These are phyloP conservation scores for Eudorina sp. DNA, from an alignment of 139 green algal genomes.

Conservation along the genomic window DNA sequence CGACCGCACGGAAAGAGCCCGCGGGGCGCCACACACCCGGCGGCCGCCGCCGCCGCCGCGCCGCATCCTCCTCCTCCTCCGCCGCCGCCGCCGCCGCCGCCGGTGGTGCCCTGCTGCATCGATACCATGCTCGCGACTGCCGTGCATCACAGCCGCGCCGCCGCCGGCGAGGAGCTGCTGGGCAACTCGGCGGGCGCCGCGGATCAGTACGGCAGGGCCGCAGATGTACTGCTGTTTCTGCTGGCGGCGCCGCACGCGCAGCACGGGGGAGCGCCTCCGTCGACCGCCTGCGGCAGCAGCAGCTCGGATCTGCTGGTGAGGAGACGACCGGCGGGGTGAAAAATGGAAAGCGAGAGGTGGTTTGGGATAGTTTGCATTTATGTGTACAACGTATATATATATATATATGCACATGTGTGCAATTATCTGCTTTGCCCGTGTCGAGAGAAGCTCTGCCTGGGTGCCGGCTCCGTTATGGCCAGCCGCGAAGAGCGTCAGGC, in stretches of 20 bases:
- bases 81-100: background rate
- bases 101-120: background rate
- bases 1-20: too few relatives aligned
- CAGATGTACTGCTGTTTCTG: constrained; percentile 67
- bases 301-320: background rate
- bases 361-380: too few relatives aligned
- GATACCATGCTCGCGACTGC: constrained; percentile 28
- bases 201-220: constrained; percentile 58
- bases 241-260: constrained; percentile 38
- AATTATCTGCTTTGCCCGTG: too few relatives aligned
- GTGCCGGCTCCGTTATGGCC: too few relatives aligned
- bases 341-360: too few relatives aligned
- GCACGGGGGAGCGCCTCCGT: background rate
- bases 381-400: too few relatives aligned
- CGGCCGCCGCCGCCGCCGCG: background rate
- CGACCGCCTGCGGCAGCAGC: too few relatives aligned
- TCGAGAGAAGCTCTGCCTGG: too few relatives aligned
- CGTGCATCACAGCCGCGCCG: constrained; percentile 46
- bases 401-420: too few relatives aligned
- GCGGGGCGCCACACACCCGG: too few relatives aligned
- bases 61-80: background rate
- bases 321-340: too few relatives aligned
- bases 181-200: constrained; percentile 47
- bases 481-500: too few relatives aligned
- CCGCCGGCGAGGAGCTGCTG: constrained; percentile 79